phyloP scores from a whole-genome alignment of 345 rosid genomes.

The Euclidium syriacum region DNA sequence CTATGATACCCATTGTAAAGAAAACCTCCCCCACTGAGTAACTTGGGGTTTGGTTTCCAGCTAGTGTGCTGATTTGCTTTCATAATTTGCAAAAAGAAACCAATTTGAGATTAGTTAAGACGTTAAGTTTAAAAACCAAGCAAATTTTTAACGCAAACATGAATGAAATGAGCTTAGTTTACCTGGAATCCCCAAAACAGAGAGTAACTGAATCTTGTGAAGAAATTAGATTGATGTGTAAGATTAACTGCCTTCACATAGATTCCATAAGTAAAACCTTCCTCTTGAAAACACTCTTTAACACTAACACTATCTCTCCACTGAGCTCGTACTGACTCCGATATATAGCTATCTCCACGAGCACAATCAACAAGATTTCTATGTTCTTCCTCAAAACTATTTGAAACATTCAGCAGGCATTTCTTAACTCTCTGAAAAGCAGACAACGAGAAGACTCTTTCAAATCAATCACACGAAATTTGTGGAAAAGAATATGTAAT shows the following conservation, averaged over 20 bases:
- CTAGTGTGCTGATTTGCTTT: conserved; percentile 91
- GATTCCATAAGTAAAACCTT: conserved; percentile 55
- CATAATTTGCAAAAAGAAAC: neutral
- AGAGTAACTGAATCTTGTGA: conserved; percentile 66
- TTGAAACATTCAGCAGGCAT: conserved; percentile 72
- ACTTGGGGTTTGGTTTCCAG: conserved; percentile 75
- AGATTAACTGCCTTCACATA: conserved; percentile 51
- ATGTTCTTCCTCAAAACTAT: conserved; percentile 17
- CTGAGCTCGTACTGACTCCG: fast-evolving
- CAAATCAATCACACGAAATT: neutral
- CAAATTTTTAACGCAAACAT: neutral
- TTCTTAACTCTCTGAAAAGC: conserved; percentile 73
- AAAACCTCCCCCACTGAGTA: conserved; percentile 65
- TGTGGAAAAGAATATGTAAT: too few species aligned
- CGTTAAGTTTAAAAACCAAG: neutral
- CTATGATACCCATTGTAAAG: conserved; percentile 68
- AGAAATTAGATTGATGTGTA: conserved; percentile 31
- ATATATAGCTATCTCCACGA: neutral
- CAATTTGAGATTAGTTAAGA: neutral
- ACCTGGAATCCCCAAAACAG: conserved; percentile 98
- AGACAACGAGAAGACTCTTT: neutral
- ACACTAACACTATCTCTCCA: conserved; percentile 40
- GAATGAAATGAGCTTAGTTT: conserved; percentile 10
- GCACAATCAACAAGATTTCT: conserved; percentile 48
- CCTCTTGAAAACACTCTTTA: conserved; percentile 41